These are phyloP conservation scores for Coemansia sp. DNA, from an alignment of 192 early-diverging fungal genomes.

Conservation along the genomic window DNA sequence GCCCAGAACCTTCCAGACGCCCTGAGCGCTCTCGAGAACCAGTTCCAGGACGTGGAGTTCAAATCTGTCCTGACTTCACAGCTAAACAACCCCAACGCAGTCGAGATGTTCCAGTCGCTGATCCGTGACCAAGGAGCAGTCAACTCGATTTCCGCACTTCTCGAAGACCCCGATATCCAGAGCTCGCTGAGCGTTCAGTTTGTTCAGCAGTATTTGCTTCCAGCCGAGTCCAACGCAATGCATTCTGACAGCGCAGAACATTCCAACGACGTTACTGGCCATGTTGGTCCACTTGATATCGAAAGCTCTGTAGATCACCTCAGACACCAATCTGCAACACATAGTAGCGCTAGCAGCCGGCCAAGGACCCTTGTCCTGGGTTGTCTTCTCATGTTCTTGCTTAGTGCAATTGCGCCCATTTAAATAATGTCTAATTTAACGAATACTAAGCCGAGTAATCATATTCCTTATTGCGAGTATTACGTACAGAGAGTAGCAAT, in stretches of 20 bases:
- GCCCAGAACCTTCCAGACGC: conserved; percentile 52
- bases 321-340: conserved; percentile 15
- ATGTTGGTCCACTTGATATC: conserved; percentile 14
- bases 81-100: conserved; percentile 50
- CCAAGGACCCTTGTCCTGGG: conserved; percentile 34
- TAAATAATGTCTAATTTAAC: conserved; percentile 11
- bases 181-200: conserved; percentile 51
- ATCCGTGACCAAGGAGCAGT: conserved; percentile 45
- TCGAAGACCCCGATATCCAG: conserved; percentile 45
- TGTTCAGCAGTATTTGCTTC: conserved; percentile 36
- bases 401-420: conserved; percentile 26
- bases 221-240: neutral
- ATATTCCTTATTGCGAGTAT: too few species aligned
- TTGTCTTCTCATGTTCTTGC: conserved; percentile 17
- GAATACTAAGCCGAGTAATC: too few species aligned
- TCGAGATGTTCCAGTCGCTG: conserved; percentile 53
- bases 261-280: conserved; percentile 23
- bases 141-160: conserved; percentile 43
- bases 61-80: conserved; percentile 45
- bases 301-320: conserved; percentile 17
- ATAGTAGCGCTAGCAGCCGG: conserved; percentile 7
- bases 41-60: conserved; percentile 41
- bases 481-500: too few species aligned
- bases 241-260: conserved; percentile 10
- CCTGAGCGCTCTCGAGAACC: conserved; percentile 40